Evolutionary conservation across 495 filamentous ascomycete species (phyloP), one percentile per base, ranked within the genome.

Genomic region (Durotheca rogersii): DNA sequence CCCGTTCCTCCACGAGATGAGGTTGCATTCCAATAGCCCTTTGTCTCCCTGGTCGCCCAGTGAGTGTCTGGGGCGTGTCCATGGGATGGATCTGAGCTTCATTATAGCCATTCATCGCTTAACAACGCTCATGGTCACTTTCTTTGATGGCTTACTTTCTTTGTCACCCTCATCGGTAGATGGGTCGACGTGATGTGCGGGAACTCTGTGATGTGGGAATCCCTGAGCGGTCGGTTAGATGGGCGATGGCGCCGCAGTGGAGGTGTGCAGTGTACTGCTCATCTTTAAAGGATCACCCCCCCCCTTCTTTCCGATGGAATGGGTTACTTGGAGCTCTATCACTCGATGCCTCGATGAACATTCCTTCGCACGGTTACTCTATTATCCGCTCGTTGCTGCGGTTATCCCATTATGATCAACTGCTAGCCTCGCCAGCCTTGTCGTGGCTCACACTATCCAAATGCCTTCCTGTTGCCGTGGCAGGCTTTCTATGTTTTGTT

Each of bases 401-500:
- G 58, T 46, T 50, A 53, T 53, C 38, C 35, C 44, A n/a, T 37
- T 37, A 63, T 66, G 60, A 63, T 47, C 55, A 47, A 34, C 37
- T 43, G 31, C 18, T 63, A 56, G 54, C 43, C 32, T 49, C 40
- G 41, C 42, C 43, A 63, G 60, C 60, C 62, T 66, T 25, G 38
- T 33, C 46, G 53, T 50, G 61, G 55, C 53, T 58, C 45, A 55
- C 36, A 55, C 60, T 45, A 47, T 55, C 58, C 41, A 40, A 47
- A 60, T 67, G 50, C 53, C 56, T 52, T n/a, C 41, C 43, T 48
- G 65, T 67, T 67, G 65, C 62, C 44, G 59, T 61, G 57, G 50
- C 65, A 67, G 51, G 39, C 46, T 50, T 48, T 31, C 27, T 48
- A 59, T 67, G 52, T 58, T 65, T 65, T 67, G 60, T 67, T 67